Evolutionary conservation across 768 basidiomycete species (phyloP), one percentile per base, ranked within the genome.

Genomic region (Auricularia cornea): DNA sequence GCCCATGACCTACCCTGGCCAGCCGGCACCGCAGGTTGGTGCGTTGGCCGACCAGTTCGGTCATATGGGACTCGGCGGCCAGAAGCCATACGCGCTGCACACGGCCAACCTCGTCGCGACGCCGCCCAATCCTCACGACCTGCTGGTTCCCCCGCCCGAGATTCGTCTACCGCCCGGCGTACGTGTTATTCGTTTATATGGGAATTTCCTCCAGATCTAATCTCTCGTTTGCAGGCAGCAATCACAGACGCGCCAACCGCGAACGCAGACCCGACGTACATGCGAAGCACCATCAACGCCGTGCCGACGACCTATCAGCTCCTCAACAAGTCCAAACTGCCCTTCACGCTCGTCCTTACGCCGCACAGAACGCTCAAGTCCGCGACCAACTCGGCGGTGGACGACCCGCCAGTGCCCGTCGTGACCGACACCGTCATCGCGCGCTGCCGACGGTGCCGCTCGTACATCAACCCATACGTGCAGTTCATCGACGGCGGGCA

Each of bases 401-500:
- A 57, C 30, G 89, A 94, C 63, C 85, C 87, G 48, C 82, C 84
- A 1, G 92, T 98, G 26, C 92, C 94, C n/a, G 80, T 98, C 44
- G 85, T 98, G 10, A 85, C 89, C 0, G 96, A 98, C 72, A 93
- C 91, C 0, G 90, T 98, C 52, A 98, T 98, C 70, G 95, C 96
- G 51, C 89, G 96, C 52, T 98, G 96, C 78, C 84, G 96, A 66
- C 84, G 96, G 23, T 98, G 96, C 80, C 85, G 96, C 71, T 89
- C 94, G 38, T 98, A 98, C 77, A 98, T 98, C 75, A 96, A 98
- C 72, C 94, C 96, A 3, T 98, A 90, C 70, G 94, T 97, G 26
- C 92, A 94, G 70, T 98, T 98, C 74, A 92, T 98, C 70, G 97
- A 99, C 70, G 94, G 94, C 62, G 97, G 97, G 32, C 95, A 94